Evolutionary conservation across 345 rosid species (phyloP).

Genomic region (Salix dunnii): DNA sequence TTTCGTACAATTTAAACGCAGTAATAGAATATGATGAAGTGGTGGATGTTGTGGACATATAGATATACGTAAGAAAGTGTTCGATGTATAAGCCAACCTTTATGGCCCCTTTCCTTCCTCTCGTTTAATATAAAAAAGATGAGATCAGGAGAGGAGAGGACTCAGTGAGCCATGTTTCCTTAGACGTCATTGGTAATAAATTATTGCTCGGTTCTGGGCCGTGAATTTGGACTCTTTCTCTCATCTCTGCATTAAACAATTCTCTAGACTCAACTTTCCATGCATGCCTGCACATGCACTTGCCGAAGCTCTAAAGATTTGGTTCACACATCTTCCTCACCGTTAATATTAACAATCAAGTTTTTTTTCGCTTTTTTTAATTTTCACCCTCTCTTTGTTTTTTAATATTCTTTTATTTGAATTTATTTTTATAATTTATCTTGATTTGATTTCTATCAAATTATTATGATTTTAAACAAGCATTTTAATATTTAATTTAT

Average conservation of each 20-base stretch:
- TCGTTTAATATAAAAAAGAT: slow-evolving; percentile 27
- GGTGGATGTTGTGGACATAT: neutral
- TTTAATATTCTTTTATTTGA: too few species aligned
- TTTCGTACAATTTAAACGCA: neutral
- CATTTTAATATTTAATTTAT: too few species aligned
- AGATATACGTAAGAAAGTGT: slow-evolving; percentile 11
- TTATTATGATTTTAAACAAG: too few species aligned
- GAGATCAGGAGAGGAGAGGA: neutral
- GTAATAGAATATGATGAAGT: neutral
- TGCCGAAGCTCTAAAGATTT: slow-evolving; percentile 21
- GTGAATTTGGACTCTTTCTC: slow-evolving; percentile 46
- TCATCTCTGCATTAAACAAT: slow-evolving; percentile 2
- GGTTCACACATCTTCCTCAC: too few species aligned
- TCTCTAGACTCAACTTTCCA: slow-evolving; percentile 55
- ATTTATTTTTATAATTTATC: too few species aligned
- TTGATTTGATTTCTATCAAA: too few species aligned
- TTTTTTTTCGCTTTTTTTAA: too few species aligned
- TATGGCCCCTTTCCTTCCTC: slow-evolving; percentile 21
- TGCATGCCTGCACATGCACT: slow-evolving; percentile 66
- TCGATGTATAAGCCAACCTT: slow-evolving; percentile 48
- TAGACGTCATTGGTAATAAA: slow-evolving; percentile 52
- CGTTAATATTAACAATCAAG: too few species aligned
- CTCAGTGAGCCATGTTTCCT: slow-evolving; percentile 53
- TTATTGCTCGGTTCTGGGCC: slow-evolving; percentile 63
- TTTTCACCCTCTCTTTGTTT: too few species aligned